These are phyloP conservation scores for Trametes gibbosa DNA, from an alignment of 768 basidiomycete genomes.

Conservation along the genomic window DNA sequence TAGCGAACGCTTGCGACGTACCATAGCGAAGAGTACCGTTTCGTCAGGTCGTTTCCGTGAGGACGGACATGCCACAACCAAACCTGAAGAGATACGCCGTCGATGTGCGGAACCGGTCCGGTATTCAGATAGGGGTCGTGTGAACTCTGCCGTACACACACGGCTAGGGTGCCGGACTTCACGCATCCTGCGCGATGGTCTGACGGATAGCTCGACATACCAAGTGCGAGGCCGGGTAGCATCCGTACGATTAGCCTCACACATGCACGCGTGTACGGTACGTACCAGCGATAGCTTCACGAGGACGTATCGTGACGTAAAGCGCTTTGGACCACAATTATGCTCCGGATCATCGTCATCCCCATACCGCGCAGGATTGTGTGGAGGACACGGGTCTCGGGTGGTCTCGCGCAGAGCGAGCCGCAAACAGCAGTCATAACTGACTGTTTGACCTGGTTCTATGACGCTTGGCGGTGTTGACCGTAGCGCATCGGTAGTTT, in stretches of 20 bases:
- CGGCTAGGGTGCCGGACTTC: constrained; percentile 7
- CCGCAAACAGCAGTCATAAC: neutral
- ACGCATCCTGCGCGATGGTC: neutral
- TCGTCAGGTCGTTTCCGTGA: constrained; percentile 5
- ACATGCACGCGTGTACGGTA: constrained; percentile 6
- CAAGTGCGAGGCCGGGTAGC: neutral
- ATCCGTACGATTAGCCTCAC: constrained; percentile 1
- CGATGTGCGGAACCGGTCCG: constrained; percentile 10
- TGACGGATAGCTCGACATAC: neutral
- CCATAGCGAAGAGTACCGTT: neutral
- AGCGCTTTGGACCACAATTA: neutral
- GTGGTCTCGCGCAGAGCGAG: too few species aligned
- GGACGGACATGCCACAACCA: neutral
- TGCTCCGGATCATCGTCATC: constrained; percentile 5
- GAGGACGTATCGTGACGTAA: constrained; percentile 8
- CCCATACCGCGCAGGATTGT: neutral
- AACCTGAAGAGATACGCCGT: neutral
- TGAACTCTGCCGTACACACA: neutral
- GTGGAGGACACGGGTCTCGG: neutral
- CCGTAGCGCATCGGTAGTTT: neutral
- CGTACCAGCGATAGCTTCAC: constrained; percentile 3
- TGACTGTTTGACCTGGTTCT: neutral
- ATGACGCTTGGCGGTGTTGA: neutral
- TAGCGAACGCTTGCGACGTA: neutral
- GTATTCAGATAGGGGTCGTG: neutral